phyloP scores from a whole-genome alignment of 441 rosid species.

The Mallotus repandus region DNA sequence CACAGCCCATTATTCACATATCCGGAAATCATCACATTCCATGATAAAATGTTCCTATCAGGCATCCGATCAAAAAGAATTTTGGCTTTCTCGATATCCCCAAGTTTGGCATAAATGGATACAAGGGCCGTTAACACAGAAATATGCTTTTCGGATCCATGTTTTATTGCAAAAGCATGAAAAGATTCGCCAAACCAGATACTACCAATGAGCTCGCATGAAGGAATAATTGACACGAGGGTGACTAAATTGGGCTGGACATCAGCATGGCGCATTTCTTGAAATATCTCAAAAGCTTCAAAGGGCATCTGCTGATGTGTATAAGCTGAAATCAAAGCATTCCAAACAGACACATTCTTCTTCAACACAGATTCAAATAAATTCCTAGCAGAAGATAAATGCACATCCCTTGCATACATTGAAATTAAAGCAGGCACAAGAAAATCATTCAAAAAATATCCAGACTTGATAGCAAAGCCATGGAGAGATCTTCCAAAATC shows the following conservation, averaged over 20 bases:
- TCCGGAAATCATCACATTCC: too few species aligned
- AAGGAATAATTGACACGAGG: constrained; percentile 45
- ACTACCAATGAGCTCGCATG: constrained; percentile 27
- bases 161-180: constrained; percentile 42
- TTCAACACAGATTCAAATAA: constrained; percentile 34
- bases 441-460: constrained; percentile 31
- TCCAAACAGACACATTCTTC: constrained; percentile 41
- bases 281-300: constrained; percentile 40
- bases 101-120: constrained; percentile 55
- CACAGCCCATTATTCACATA: constrained; percentile 41
- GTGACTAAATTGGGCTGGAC: constrained; percentile 40
- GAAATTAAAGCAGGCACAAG: constrained; percentile 52
- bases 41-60: constrained; percentile 37
- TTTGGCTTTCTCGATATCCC: constrained; percentile 44
- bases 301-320: constrained; percentile 33
- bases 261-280: constrained; percentile 29
- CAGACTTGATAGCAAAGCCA: constrained; percentile 42
- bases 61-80: constrained; percentile 37
- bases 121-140: constrained; percentile 49
- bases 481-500: constrained; percentile 40
- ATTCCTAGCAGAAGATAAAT: constrained; percentile 31
- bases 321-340: constrained; percentile 45
- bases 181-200: constrained; percentile 34
- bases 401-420: constrained; percentile 35
- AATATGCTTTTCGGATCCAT: constrained; percentile 34